phyloP scores from a whole-genome alignment of 2,329 filamentous ascomycete species.

The Beauveria sp. region DNA sequence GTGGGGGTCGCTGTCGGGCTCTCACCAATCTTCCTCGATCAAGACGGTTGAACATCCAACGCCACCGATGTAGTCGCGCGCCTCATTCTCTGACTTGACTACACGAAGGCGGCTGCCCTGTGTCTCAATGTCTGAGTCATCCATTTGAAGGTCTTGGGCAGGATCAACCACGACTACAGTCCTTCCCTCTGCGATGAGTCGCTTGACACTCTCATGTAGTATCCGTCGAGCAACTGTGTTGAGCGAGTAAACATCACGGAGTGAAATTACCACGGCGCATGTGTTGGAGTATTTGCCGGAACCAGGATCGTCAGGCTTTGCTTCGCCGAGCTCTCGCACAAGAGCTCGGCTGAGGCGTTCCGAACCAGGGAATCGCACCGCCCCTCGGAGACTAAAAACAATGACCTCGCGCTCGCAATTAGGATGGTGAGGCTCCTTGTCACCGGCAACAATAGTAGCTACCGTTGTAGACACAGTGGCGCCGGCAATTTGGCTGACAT shows the following conservation, averaged over 20 bases:
- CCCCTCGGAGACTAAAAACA: conserved; percentile 26
- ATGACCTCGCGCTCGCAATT: conserved; percentile 23
- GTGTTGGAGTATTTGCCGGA: conserved; percentile 19
- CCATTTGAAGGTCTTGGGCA: conserved; percentile 17
- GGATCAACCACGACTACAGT: conserved; percentile 26
- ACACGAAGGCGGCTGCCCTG: conserved; percentile 13
- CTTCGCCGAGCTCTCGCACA: conserved; percentile 20
- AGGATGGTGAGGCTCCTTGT: conserved; percentile 18
- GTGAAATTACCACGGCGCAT: conserved; percentile 25
- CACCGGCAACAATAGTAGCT: conserved; percentile 22
- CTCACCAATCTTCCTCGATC: conserved; percentile 18
- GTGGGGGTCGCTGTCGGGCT: too few relatives aligned
- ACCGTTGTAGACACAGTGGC: conserved; percentile 23
- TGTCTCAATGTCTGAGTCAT: conserved; percentile 7
- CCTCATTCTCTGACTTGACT: conserved; percentile 21
- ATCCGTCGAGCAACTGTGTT: conserved; percentile 23
- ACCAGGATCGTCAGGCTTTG: conserved; percentile 18
- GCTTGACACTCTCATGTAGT: conserved; percentile 21
- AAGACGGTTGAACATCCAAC: conserved; percentile 21
- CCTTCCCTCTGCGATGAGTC: conserved; percentile 19
- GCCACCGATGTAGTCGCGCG: conserved; percentile 23
- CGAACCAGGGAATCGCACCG: conserved; percentile 27
- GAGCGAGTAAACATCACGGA: conserved; percentile 26
- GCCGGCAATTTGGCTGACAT: conserved; percentile 24
- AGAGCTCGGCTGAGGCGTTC: conserved; percentile 26